These are phyloP conservation scores for Falciphora oryzae DNA, from an alignment of 2,329 filamentous ascomycete species.

Conservation along the genomic window DNA sequence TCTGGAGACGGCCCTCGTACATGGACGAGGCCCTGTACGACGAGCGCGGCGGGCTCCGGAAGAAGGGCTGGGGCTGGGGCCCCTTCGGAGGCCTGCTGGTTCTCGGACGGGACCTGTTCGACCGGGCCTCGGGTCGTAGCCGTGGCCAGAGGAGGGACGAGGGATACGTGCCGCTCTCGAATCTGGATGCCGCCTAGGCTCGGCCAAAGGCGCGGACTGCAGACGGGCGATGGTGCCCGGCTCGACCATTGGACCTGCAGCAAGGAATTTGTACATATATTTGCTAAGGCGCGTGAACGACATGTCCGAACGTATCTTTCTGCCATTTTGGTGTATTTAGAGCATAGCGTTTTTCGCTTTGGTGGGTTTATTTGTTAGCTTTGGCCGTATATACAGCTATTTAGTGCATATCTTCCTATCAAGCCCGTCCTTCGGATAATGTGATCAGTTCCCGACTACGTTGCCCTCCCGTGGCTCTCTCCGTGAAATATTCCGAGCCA, in stretches of 20 bases:
- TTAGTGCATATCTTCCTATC: background rate
- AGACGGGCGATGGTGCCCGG: too few species aligned
- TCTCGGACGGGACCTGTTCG: constrained; percentile 35
- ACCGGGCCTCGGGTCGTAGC: constrained; percentile 28
- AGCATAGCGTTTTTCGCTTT: background rate
- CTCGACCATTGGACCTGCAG: background rate
- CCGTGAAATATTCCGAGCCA: too few species aligned
- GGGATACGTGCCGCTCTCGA: constrained; percentile 55
- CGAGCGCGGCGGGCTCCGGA: constrained; percentile 42
- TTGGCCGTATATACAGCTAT: background rate
- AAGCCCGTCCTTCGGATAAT: too few species aligned
- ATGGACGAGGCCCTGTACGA: constrained; percentile 69
- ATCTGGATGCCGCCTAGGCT: constrained; percentile 34
- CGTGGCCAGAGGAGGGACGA: constrained; percentile 36
- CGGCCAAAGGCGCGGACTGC: background rate
- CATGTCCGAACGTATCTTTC: background rate
- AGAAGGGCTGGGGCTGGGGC: constrained; percentile 36
- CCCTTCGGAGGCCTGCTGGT: constrained; percentile 33
- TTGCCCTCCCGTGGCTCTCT: too few species aligned
- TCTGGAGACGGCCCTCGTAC: constrained; percentile 81
- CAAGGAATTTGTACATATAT: background rate
- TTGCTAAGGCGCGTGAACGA: background rate
- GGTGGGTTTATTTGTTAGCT: too few species aligned
- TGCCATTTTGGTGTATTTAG: background rate
- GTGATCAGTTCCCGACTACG: too few species aligned